Conservation (phyloP, 2,329 filamentous ascomycete species). For the Cordyceps tenuipes region DNA sequence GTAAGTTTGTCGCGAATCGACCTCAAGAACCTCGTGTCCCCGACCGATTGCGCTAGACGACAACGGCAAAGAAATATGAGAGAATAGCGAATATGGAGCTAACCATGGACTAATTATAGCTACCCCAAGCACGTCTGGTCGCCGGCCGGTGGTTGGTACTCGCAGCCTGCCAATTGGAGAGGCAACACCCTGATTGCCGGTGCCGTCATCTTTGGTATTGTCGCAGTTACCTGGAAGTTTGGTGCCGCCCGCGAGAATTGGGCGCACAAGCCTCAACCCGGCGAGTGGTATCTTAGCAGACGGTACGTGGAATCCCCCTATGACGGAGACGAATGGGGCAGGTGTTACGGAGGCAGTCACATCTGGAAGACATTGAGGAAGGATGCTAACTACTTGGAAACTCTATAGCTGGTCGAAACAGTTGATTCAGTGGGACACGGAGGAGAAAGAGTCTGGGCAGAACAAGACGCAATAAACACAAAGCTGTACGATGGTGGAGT, state of each 20-base stretch:
- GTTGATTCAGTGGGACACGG: slow-evolving; percentile 36
- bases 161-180: slow-evolving; percentile 91
- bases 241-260: slow-evolving; percentile 68
- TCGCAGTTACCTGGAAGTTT: slow-evolving; percentile 59
- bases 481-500: slow-evolving; percentile 1
- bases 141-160: slow-evolving; percentile 94
- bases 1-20: slow-evolving; percentile 32
- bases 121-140: slow-evolving; percentile 99
- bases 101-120: slow-evolving; percentile 35
- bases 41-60: slow-evolving; percentile 14
- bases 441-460: slow-evolving; percentile 30
- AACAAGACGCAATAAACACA: slow-evolving; percentile 21
- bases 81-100: slow-evolving; percentile 11
- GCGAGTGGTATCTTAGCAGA: slow-evolving; percentile 76
- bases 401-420: slow-evolving; percentile 36
- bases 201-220: slow-evolving; percentile 58
- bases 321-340: background rate
- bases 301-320: slow-evolving; percentile 47
- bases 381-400: slow-evolving; percentile 3
- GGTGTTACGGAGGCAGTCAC: too few species aligned
- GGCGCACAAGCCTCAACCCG: slow-evolving; percentile 66
- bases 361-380: background rate
- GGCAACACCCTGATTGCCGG: slow-evolving; percentile 75
- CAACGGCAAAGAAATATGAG: background rate
- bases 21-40: background rate